Conservation (phyloP, 139 green algal species). For the Edaphochlamys debaryana region DNA sequence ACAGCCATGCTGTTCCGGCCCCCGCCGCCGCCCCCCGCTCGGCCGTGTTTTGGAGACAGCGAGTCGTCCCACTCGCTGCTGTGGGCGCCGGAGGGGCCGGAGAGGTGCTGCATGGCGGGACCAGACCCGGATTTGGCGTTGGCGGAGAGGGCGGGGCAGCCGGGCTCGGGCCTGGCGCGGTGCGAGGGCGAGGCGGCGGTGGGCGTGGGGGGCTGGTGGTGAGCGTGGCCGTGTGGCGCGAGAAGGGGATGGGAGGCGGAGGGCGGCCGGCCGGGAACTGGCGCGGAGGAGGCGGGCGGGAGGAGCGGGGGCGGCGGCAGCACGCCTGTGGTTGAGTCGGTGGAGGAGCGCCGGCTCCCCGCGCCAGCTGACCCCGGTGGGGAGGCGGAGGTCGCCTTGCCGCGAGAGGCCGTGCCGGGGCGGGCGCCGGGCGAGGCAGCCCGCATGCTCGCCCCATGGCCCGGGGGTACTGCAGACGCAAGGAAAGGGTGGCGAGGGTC, state of each 20-base stretch:
- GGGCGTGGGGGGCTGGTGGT: background rate
- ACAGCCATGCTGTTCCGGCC: slow-evolving; percentile 17
- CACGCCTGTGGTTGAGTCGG: background rate
- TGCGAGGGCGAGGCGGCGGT: too few species aligned
- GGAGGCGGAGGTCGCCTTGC: background rate
- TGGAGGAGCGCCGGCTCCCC: background rate
- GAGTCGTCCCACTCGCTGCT: background rate
- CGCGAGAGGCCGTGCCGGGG: slow-evolving; percentile 1
- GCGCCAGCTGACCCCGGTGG: background rate
- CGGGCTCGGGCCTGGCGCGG: too few species aligned
- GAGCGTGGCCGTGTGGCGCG: background rate
- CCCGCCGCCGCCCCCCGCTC: too few species aligned
- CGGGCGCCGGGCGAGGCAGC: background rate
- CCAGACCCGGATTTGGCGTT: too few species aligned
- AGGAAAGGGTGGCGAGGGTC: too few species aligned
- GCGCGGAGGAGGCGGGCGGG: too few species aligned
- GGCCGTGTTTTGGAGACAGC: too few species aligned
- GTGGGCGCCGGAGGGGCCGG: too few species aligned
- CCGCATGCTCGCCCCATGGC: too few species aligned
- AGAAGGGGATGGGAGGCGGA: background rate
- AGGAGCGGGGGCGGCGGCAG: background rate
- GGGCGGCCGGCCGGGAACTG: background rate
- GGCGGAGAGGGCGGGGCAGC: too few species aligned
- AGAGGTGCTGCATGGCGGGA: too few species aligned
- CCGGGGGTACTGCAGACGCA: background rate